Conservation (phyloP, 208 protist genomes). For the Trypanosoma brucei region DNA sequence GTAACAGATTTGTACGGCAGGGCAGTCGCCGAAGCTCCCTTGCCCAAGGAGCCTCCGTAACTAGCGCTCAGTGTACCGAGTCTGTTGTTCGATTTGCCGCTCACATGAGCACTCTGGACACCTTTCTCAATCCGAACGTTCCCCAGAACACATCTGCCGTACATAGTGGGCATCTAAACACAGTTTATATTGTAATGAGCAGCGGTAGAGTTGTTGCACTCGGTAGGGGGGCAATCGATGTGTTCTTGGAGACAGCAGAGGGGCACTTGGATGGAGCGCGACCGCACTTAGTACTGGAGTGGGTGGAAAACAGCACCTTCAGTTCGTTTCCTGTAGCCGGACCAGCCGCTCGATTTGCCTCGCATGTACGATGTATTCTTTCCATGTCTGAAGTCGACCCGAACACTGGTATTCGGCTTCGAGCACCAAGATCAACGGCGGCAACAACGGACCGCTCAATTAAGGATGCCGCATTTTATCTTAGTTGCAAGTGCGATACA, state of each 20-base stretch:
- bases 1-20: no score
- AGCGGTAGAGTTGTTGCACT: constrained; percentile 63
- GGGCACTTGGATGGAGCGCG: constrained; percentile 50
- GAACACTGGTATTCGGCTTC: constrained; percentile 38
- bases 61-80: constrained; percentile 21
- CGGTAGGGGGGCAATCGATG: constrained; percentile 42
- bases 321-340: constrained; percentile 61
- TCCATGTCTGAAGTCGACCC: constrained; percentile 18
- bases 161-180: constrained; percentile 1
- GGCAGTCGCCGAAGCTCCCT: no score
- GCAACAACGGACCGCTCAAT: constrained; percentile 6
- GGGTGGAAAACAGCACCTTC: constrained; percentile 38
- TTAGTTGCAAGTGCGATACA: constrained; percentile 13
- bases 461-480: constrained; percentile 31
- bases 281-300: constrained; percentile 55
- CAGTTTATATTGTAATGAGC: constrained; percentile 63
- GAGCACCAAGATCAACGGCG: constrained; percentile 13
- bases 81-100: constrained; percentile 55
- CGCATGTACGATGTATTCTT: constrained; percentile 40
- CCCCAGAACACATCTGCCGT: constrained; percentile 1
- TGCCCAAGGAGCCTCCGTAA: not conserved
- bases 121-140: constrained; percentile 19
- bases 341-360: constrained; percentile 43
- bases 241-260: constrained; percentile 37
- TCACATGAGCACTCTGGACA: constrained; percentile 14